Conservation (phyloP, 2,329 filamentous ascomycete genomes). For the Xylariaceae sp. region DNA sequence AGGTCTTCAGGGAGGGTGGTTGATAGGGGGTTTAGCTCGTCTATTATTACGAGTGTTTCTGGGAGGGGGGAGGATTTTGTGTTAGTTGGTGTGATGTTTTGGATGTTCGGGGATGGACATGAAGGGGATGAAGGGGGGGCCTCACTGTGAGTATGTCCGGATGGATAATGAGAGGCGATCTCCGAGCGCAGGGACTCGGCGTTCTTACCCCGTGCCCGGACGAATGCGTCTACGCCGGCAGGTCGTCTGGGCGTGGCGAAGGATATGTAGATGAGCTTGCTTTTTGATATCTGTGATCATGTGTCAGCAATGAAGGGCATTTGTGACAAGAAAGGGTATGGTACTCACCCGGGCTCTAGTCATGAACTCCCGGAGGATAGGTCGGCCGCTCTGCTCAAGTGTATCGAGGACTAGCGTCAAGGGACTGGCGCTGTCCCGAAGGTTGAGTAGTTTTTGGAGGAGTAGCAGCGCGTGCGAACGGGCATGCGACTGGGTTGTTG, state of each 20-base stretch:
- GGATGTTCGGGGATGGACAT: too few relatives aligned
- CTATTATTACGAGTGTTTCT: constrained; percentile 74
- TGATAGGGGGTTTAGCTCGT: constrained; percentile 67
- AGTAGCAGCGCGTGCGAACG: constrained; percentile 80
- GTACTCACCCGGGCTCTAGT: constrained; percentile 61
- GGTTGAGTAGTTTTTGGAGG: constrained; percentile 73
- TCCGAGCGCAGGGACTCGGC: constrained; percentile 54
- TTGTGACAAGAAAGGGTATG: constrained; percentile 2
- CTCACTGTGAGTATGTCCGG: constrained; percentile 41
- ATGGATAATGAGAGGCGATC: constrained; percentile 49
- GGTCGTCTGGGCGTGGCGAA: constrained; percentile 67
- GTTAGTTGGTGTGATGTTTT: background rate
- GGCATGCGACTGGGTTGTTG: constrained; percentile 57
- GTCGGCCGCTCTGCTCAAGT: constrained; percentile 71
- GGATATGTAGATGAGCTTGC: constrained; percentile 69
- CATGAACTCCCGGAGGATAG: constrained; percentile 68
- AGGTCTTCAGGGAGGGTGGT: constrained; percentile 50
- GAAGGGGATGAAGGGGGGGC: background rate
- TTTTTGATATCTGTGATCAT: constrained; percentile 50
- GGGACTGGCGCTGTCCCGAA: constrained; percentile 74
- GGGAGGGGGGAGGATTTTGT: background rate
- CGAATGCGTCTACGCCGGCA: constrained; percentile 58
- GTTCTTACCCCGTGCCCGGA: constrained; percentile 57
- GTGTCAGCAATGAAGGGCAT: background rate
- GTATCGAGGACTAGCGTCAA: constrained; percentile 82